phyloP scores from a whole-genome alignment of 208 protist species.

The Trypanosoma scelopori region DNA sequence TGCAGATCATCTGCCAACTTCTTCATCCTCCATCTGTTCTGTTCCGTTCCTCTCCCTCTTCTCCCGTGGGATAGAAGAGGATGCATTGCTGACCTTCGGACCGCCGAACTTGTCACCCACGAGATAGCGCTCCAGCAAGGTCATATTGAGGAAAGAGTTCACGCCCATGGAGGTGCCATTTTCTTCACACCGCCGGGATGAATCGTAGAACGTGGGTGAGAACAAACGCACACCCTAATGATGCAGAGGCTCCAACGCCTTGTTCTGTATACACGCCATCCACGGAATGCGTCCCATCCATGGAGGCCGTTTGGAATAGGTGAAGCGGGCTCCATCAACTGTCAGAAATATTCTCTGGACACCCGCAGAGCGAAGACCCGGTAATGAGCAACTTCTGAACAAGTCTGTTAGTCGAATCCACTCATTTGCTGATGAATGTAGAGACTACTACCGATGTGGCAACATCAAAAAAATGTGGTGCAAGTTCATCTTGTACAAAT shows the following conservation, averaged over 20 bases:
- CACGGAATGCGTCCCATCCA: conserved; percentile 75
- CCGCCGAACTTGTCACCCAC: not conserved
- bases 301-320: conserved; percentile 19
- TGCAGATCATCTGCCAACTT: conserved; percentile 10
- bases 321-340: conserved; percentile 44
- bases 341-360: conserved; percentile 52
- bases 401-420: conserved; percentile 36
- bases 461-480: conserved; percentile 45
- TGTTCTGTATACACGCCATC: conserved; percentile 83
- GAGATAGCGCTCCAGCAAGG: not conserved
- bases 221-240: conserved; percentile 51
- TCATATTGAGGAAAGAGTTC: conserved; percentile 7
- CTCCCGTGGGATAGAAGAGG: not conserved
- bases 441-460: conserved; percentile 56
- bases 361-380: conserved; percentile 43
- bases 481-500: conserved; percentile 70
- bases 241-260: conserved; percentile 66
- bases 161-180: conserved; percentile 1
- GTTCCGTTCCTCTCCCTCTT: too few relatives aligned
- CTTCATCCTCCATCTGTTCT: not conserved
- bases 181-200: conserved; percentile 5
- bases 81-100: not conserved
- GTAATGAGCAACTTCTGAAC: conserved; percentile 55
- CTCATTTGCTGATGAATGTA: conserved; percentile 63
- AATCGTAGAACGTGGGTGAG: conserved; percentile 7